phyloP scores from a whole-genome alignment of 208 protist genomes.

The Perkinsela sp. region DNA sequence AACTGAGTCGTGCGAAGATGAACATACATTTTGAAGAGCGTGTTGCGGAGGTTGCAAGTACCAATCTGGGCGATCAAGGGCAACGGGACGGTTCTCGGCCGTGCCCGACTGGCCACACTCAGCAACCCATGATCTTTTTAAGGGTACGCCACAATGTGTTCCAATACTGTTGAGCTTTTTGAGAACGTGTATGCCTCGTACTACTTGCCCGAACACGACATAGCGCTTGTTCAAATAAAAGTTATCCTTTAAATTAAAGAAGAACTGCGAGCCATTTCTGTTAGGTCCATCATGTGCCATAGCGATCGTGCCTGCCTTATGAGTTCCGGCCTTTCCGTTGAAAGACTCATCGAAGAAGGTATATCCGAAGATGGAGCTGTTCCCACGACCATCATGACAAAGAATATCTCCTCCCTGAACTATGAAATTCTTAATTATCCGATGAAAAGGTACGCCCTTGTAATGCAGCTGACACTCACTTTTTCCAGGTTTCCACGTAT shows the following conservation, averaged over 20 bases:
- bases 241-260: slow-evolving; percentile 46
- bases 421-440: slow-evolving; percentile 75
- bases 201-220: slow-evolving; percentile 59
- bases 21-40: not conserved
- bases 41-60: not conserved
- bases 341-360: slow-evolving; percentile 76
- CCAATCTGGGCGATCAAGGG: not conserved
- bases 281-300: slow-evolving; percentile 53
- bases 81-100: not conserved
- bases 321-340: slow-evolving; percentile 51
- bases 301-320: slow-evolving; percentile 41
- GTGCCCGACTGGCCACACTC: slow-evolving; percentile 52
- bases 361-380: slow-evolving; percentile 71
- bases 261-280: slow-evolving; percentile 68
- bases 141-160: slow-evolving; percentile 39
- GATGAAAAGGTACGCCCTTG: slow-evolving; percentile 73
- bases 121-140: slow-evolving; percentile 49
- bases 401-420: slow-evolving; percentile 80
- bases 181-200: slow-evolving; percentile 47
- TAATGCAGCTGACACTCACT: slow-evolving; percentile 41
- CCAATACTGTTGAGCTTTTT: slow-evolving; percentile 23
- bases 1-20: too few species aligned
- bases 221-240: slow-evolving; percentile 62
- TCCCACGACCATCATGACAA: slow-evolving; percentile 61
- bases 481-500: slow-evolving; percentile 3